These are phyloP conservation scores for Pseudonitzschia multiseries DNA, from an alignment of 108 stramenopile species.

Conservation along the genomic window DNA sequence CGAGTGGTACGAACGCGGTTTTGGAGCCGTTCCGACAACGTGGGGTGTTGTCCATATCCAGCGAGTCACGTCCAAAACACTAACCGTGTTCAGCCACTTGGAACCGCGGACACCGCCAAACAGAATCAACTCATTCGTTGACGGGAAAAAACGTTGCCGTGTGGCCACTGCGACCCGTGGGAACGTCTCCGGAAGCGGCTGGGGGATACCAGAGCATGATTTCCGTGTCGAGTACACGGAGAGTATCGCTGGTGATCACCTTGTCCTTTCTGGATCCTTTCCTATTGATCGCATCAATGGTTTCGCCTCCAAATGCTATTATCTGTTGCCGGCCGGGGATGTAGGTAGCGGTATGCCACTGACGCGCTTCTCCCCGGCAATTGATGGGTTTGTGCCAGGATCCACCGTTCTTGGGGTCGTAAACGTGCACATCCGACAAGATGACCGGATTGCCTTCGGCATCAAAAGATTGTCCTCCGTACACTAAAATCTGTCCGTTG, in stretches of 20 bases:
- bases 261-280: slow-evolving; percentile 24
- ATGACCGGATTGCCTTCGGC: slow-evolving; percentile 36
- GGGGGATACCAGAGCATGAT: slow-evolving; percentile 70
- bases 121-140: slow-evolving; percentile 67
- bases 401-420: slow-evolving; percentile 42
- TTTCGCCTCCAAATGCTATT: slow-evolving; percentile 81
- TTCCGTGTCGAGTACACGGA: slow-evolving; percentile 78
- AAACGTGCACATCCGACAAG: slow-evolving; percentile 61
- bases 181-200: slow-evolving; percentile 56
- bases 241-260: slow-evolving; percentile 26
- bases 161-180: slow-evolving; percentile 74
- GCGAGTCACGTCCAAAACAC: slow-evolving; percentile 61
- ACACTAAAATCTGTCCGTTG: slow-evolving; percentile 62
- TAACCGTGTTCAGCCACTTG: slow-evolving; percentile 73
- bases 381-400: slow-evolving; percentile 68
- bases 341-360: slow-evolving; percentile 81
- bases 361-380: slow-evolving; percentile 65
- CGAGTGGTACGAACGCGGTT: slow-evolving; percentile 75
- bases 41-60: slow-evolving; percentile 79
- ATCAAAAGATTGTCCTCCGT: slow-evolving; percentile 76
- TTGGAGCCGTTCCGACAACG: slow-evolving; percentile 59
- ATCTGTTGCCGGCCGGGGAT: slow-evolving; percentile 73
- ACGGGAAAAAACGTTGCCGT: slow-evolving; percentile 60
- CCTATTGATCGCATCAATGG: slow-evolving; percentile 20
- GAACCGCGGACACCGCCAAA: slow-evolving; percentile 81